Evolutionary conservation across 768 basidiomycete genomes (phyloP).

Genomic region (Sistotremastrum suecicum): DNA sequence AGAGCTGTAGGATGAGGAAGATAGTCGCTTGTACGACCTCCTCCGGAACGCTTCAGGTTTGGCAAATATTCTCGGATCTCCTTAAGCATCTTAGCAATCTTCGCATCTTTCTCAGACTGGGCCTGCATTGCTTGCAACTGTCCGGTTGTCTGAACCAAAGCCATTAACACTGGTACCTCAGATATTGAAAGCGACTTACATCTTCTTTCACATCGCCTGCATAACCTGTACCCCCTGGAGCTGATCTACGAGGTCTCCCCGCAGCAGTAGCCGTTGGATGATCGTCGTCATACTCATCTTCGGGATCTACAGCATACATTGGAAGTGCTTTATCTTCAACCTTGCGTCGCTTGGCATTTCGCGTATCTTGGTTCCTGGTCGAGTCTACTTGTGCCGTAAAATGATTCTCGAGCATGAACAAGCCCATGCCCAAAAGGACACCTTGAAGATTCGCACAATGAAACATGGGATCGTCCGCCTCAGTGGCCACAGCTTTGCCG

Average conservation of each 20-base stretch:
- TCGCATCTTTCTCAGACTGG: conserved; percentile 65
- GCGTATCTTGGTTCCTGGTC: conserved; percentile 12
- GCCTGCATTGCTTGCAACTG: conserved; percentile 61
- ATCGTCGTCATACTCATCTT: conserved; percentile 42
- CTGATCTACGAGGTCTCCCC: conserved; percentile 46
- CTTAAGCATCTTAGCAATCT: conserved; percentile 50
- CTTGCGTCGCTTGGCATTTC: conserved; percentile 29
- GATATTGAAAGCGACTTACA: conserved; percentile 31
- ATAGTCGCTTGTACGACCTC: conserved; percentile 76
- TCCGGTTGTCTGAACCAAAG: conserved; percentile 48
- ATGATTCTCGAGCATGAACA: conserved; percentile 68
- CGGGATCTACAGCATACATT: conserved; percentile 15
- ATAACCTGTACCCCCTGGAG: conserved; percentile 64
- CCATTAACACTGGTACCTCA: background rate
- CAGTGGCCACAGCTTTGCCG: conserved; percentile 21
- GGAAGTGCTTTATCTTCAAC: conserved; percentile 13
- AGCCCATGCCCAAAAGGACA: conserved; percentile 78
- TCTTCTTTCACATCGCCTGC: conserved; percentile 76
- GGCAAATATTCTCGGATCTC: conserved; percentile 77
- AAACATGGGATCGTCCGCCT: conserved; percentile 49
- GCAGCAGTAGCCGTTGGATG: conserved; percentile 27
- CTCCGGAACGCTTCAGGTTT: conserved; percentile 58
- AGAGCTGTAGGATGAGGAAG: conserved; percentile 85
- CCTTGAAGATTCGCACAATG: conserved; percentile 88
- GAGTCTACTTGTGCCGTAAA: conserved; percentile 31